These are phyloP conservation scores for Clarireedia homoeocarpa DNA, from an alignment of 2,329 filamentous ascomycete genomes.

Conservation along the genomic window DNA sequence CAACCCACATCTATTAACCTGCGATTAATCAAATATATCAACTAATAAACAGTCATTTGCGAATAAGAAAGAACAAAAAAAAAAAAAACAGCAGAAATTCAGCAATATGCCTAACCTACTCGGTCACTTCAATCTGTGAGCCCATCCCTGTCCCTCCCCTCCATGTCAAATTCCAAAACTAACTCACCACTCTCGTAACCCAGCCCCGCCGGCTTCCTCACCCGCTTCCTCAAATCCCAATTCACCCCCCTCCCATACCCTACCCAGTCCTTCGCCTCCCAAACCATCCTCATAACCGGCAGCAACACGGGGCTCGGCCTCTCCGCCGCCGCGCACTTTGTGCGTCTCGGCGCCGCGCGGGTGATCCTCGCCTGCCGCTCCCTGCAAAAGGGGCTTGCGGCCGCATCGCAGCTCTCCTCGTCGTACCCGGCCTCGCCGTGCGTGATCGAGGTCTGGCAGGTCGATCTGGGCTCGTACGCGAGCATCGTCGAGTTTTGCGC, in stretches of 20 bases:
- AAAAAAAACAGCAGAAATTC: not conserved
- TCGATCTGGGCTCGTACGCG: conserved; percentile 41
- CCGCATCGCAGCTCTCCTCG: not conserved
- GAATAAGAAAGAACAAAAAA: not conserved
- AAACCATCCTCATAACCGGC: conserved; percentile 41
- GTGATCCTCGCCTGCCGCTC: conserved; percentile 21
- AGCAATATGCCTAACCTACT: conserved; percentile 9
- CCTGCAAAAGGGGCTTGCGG: conserved; percentile 15
- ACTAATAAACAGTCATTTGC: no score
- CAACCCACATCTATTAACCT: no score
- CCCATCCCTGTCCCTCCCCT: not conserved
- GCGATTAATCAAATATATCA: no score
- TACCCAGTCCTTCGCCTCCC: conserved; percentile 15
- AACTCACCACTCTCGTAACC: not conserved
- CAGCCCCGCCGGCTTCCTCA: conserved; percentile 16
- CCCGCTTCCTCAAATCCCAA: conserved; percentile 23
- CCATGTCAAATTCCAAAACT: not conserved
- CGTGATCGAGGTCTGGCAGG: conserved; percentile 37
- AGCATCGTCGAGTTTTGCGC: conserved; percentile 38
- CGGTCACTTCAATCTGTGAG: conserved; percentile 17
- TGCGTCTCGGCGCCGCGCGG: conserved; percentile 22
- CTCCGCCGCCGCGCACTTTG: conserved; percentile 35
- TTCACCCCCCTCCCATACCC: conserved; percentile 22
- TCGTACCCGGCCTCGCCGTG: conserved; percentile 7
- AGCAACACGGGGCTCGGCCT: conserved; percentile 42